Conservation (phyloP, 768 basidiomycete species). For the Rhodosporidiobolus odoratus region DNA sequence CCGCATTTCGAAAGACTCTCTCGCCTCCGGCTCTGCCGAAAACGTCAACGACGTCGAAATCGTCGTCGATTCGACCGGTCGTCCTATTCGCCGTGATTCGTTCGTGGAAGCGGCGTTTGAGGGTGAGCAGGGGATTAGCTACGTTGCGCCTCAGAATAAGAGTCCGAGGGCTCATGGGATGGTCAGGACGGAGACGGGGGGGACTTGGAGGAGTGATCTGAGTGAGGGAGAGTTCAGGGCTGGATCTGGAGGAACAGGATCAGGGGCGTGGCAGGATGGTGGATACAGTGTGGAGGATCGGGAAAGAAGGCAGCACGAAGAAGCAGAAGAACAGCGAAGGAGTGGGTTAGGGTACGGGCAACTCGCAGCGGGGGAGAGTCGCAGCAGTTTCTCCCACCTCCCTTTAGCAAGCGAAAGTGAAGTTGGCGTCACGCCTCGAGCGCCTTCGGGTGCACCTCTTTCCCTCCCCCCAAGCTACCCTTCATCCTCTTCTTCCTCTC, state of each 20-base stretch:
- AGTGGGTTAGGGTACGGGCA: background rate
- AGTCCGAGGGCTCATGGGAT: background rate
- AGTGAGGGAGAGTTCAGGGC: background rate
- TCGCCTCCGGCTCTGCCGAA: background rate
- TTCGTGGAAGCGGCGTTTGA: constrained; percentile 7
- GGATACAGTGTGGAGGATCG: background rate
- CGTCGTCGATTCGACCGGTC: background rate
- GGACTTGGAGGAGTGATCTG: background rate
- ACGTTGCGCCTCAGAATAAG: background rate
- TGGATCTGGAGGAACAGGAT: background rate
- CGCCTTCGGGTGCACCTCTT: too few relatives aligned
- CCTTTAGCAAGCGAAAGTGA: constrained; percentile 24
- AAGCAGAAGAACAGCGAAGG: too few relatives aligned
- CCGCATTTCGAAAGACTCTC: background rate
- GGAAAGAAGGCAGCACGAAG: too few relatives aligned
- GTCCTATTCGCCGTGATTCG: background rate
- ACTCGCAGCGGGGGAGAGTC: background rate
- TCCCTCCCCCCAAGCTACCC: background rate
- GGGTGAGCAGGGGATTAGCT: background rate
- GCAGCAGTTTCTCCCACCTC: constrained; percentile 4
- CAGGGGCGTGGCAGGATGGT: background rate
- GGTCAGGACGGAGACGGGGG: background rate
- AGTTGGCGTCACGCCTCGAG: background rate
- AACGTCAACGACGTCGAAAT: background rate
- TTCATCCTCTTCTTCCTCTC: background rate